Conservation (phyloP, 139 green algal genomes). For the Eudorina sp. region DNA sequence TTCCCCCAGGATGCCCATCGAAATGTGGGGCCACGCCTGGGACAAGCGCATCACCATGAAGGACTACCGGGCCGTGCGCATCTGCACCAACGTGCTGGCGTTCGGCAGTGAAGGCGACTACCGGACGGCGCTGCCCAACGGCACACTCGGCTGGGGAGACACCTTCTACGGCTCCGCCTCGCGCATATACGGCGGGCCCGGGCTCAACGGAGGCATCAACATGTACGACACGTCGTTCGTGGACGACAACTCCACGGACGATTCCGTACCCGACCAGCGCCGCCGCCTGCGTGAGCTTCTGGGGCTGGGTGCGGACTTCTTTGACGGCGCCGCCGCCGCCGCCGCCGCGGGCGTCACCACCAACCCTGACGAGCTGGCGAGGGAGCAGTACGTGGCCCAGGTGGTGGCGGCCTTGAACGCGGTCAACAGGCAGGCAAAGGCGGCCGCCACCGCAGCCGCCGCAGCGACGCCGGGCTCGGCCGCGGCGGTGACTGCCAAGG, state of each 20-base stretch:
- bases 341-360: background rate
- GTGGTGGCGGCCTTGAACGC: background rate
- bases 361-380: background rate
- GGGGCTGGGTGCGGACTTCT: too few relatives aligned
- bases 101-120: background rate
- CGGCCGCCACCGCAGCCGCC: background rate
- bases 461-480: background rate
- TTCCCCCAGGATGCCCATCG: constrained; percentile 23
- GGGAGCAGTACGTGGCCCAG: background rate
- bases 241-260: background rate
- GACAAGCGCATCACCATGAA: constrained; percentile 5
- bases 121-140: background rate
- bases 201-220: constrained; percentile 38
- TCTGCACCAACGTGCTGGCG: background rate
- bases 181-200: background rate
- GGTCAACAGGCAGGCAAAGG: background rate
- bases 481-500: background rate
- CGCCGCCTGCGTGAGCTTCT: background rate
- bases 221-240: background rate
- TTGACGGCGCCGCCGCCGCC: too few relatives aligned
- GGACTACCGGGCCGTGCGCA: constrained; percentile 4
- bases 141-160: constrained; percentile 28
- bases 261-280: background rate
- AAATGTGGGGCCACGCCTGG: background rate
- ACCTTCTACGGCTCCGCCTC: constrained; percentile 16